A percentile compares a stretch with the other conserved stretches of the same genome.
Conservation (phyloP, 2,329 filamentous ascomycete species). For the Nannizzia gypsea region DNA sequence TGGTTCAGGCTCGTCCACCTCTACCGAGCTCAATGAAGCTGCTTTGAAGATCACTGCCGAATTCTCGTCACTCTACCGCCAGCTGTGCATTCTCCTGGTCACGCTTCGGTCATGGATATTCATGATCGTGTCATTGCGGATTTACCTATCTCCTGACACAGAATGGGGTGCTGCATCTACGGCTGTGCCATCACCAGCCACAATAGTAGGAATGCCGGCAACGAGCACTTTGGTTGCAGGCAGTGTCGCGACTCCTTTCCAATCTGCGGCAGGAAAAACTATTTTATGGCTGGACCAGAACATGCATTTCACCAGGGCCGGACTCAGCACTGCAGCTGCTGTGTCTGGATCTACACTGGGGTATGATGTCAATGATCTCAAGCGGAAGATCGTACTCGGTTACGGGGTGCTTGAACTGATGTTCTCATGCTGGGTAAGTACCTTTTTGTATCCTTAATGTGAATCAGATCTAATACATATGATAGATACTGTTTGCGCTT, state of each 20-base stretch:
- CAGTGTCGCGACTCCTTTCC: slow-evolving; percentile 7
- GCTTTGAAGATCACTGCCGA: slow-evolving; percentile 11
- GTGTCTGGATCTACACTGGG: not conserved
- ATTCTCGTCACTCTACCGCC: slow-evolving; percentile 26
- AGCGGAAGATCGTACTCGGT: slow-evolving; percentile 74
- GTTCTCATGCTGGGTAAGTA: slow-evolving; percentile 69
- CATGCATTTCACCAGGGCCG: not conserved
- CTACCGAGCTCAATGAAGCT: slow-evolving; percentile 2
- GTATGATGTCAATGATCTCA: slow-evolving; percentile 50
- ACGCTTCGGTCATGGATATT: slow-evolving; percentile 27
- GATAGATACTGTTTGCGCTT: slow-evolving; percentile 5
- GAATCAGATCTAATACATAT: not conserved
- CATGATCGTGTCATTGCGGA: slow-evolving; percentile 27
- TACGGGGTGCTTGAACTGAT: slow-evolving; percentile 75
- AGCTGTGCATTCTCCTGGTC: slow-evolving; percentile 29
- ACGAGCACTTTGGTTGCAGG: not conserved
- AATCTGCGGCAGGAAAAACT: not conserved
- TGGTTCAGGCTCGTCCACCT: not conserved
- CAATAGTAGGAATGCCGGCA: slow-evolving; percentile 10
- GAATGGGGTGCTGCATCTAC: slow-evolving; percentile 15
- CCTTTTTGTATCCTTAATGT: not conserved
- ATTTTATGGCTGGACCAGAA: not conserved
- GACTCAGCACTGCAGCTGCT: not conserved
- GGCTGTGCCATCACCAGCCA: slow-evolving; percentile 1
- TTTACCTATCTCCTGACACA: slow-evolving; percentile 25